Conservation (phyloP, 148 eudicot species). For the Cornus controversa region DNA sequence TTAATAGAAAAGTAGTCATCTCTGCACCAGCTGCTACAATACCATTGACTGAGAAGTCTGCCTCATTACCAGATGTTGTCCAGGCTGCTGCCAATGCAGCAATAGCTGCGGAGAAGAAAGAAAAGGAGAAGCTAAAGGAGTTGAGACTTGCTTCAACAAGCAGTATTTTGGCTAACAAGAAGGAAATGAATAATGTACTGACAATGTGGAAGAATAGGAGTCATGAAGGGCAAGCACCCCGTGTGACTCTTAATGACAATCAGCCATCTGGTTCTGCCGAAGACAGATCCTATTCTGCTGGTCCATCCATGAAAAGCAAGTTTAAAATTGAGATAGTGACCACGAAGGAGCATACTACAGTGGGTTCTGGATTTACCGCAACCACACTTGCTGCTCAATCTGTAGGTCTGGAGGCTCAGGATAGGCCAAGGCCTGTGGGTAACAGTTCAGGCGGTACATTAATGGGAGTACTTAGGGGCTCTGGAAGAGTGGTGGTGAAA, state of each 20-base stretch:
- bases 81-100: constrained; percentile 99
- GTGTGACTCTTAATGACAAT: constrained; percentile 67
- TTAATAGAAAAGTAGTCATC: constrained; percentile 54
- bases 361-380: constrained; percentile 30
- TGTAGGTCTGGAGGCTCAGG: constrained; percentile 43
- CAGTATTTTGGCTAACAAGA: constrained; percentile 83
- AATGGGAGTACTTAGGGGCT: constrained; percentile 88
- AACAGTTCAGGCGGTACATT: constrained; percentile 63
- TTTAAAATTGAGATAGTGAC: constrained; percentile 34
- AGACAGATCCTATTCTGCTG: constrained; percentile 47
- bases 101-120: constrained; percentile 93
- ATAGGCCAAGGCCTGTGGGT: constrained; percentile 53
- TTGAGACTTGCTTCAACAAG: constrained; percentile 93
- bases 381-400: constrained; percentile 29
- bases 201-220: constrained; percentile 97
- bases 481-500: constrained; percentile 68
- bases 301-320: constrained; percentile 40
- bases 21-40: constrained; percentile 97
- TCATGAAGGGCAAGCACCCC: constrained; percentile 93
- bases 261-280: constrained; percentile 42
- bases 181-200: constrained; percentile 94
- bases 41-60: constrained; percentile 64
- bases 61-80: constrained; percentile 86
- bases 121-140: constrained; percentile 85
- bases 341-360: constrained; percentile 41